A percentile compares a stretch with the other conserved stretches of the same genome.
Evolutionary conservation across 495 filamentous ascomycete species (phyloP).

Genomic region (Xylaria sp.): DNA sequence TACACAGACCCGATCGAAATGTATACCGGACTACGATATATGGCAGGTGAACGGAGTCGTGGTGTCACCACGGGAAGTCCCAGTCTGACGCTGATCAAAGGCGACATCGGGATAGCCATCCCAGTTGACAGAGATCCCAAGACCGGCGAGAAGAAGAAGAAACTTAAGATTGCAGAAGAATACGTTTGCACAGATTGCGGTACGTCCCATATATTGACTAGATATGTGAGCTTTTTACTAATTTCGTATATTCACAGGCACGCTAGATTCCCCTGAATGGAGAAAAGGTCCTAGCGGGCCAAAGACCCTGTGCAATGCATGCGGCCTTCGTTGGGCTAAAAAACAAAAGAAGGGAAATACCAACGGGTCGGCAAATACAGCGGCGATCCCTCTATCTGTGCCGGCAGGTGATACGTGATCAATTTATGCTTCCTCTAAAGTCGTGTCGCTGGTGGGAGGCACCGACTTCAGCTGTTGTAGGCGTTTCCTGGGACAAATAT

Average conservation of each 20-base stretch:
- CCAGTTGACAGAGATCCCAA: slow-evolving; percentile 72
- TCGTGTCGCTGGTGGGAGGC: background rate
- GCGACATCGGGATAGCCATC: slow-evolving; percentile 85
- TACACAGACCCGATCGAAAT: slow-evolving; percentile 92
- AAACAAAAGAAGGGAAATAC: slow-evolving; percentile 71
- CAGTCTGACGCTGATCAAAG: slow-evolving; percentile 80
- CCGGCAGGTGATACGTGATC: slow-evolving; percentile 24
- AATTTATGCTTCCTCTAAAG: background rate
- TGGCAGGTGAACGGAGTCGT: slow-evolving; percentile 85
- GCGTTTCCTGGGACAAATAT: slow-evolving; percentile 7
- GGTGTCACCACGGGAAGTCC: slow-evolving; percentile 87
- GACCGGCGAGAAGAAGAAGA: slow-evolving; percentile 82
- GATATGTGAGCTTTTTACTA: slow-evolving; percentile 7
- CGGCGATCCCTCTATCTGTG: slow-evolving; percentile 23
- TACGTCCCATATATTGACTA: slow-evolving; percentile 34
- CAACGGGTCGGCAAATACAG: slow-evolving; percentile 28
- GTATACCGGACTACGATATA: slow-evolving; percentile 87
- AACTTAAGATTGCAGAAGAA: slow-evolving; percentile 87
- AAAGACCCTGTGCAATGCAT: slow-evolving; percentile 97
- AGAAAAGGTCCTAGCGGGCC: slow-evolving; percentile 92
- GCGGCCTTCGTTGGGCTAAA: slow-evolving; percentile 86
- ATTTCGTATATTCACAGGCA: slow-evolving; percentile 50
- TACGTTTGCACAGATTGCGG: slow-evolving; percentile 98
- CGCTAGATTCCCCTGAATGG: slow-evolving; percentile 94
- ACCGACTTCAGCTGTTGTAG: background rate